Evolutionary conservation across 495 filamentous ascomycete species (phyloP).

Genomic region (Letharia columbiana): DNA sequence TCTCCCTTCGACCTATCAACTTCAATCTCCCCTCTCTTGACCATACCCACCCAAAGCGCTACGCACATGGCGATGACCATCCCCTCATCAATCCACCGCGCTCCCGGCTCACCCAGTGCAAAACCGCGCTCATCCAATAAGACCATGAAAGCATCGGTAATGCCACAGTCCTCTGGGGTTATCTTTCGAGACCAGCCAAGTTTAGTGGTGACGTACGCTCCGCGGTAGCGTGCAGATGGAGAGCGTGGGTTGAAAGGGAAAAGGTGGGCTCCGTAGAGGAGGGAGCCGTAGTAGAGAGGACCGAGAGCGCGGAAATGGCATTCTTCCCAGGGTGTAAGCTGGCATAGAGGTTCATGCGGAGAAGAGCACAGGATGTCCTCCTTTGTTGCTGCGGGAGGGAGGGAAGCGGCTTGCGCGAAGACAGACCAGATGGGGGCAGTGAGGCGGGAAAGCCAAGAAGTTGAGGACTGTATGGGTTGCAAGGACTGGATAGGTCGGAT

Average conservation of each 20-base stretch:
- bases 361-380: conserved; percentile 16
- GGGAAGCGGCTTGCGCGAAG: conserved; percentile 11
- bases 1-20: conserved; percentile 13
- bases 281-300: conserved; percentile 15
- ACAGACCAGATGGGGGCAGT: conserved; percentile 18
- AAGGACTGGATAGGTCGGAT: neutral
- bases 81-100: conserved; percentile 15
- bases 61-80: conserved; percentile 9
- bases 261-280: conserved; percentile 12
- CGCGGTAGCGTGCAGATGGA: conserved; percentile 6
- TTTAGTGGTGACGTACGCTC: conserved; percentile 8
- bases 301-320: conserved; percentile 20
- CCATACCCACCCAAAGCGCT: conserved; percentile 16
- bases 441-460: conserved; percentile 20
- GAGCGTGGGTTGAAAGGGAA: conserved; percentile 16
- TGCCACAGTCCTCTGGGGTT: conserved; percentile 16
- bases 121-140: conserved; percentile 14
- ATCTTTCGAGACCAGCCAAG: conserved; percentile 20
- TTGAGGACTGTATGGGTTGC: neutral
- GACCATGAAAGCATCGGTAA: conserved; percentile 17
- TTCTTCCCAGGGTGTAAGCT: conserved; percentile 21
- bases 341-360: conserved; percentile 15
- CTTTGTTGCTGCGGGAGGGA: conserved; percentile 17
- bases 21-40: conserved; percentile 16
- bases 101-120: conserved; percentile 7